Evolutionary conservation across 2,329 filamentous ascomycete species (phyloP), one percentile per base, ranked within the genome.

Genomic region (Paecilomyces sp.): DNA sequence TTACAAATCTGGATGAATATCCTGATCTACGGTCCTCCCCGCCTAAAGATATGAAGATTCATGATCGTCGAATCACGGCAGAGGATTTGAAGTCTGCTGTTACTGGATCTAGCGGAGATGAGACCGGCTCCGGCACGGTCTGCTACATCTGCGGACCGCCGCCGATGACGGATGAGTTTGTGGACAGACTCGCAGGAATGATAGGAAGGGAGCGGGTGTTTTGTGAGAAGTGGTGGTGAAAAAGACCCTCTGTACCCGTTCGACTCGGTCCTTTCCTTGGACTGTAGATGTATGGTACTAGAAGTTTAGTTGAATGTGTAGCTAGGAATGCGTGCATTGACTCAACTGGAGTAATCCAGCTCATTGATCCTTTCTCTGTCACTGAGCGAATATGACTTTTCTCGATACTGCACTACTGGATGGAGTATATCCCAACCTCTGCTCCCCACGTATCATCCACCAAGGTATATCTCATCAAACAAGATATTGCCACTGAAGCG

Each of bases 101-200:
- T 9, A 63, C 64, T 2, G 62, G 64, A 0, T 72, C 73, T 1
- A 67, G 70, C 7, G 69, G 72, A 1, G 64, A 67, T 3, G 71
- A 75, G 25, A 75, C 72, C 18, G 41, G 51, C 61, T 41, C 61
- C 65, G 56, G 64, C 1, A 79, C 80, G 0, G 77, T 87, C 3
- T 83, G 85, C 12, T 91, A 90, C 70, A 74, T 91, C 0, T 91
- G 88, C 67, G 88, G 88, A 1, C 82, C 87, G 13, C 86, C 85
- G 11, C 65, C 66, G 2, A 90, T 90, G 88, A 90, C 87, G 1
- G 88, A 91, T 69, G 79, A 82, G 56, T 80, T 89, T 64, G 84
- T 88, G 0, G 72, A 75, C 22, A 61, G 68, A 15, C 66, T 78
- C 9, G 67, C 67, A 41, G 64, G 60, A 1, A 63, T 73, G 2